Evolutionary conservation across 1,284 basidiomycete genomes (phyloP), one percentile per base, ranked within the genome.

Genomic region (Moesziomyces parantarcticus): DNA sequence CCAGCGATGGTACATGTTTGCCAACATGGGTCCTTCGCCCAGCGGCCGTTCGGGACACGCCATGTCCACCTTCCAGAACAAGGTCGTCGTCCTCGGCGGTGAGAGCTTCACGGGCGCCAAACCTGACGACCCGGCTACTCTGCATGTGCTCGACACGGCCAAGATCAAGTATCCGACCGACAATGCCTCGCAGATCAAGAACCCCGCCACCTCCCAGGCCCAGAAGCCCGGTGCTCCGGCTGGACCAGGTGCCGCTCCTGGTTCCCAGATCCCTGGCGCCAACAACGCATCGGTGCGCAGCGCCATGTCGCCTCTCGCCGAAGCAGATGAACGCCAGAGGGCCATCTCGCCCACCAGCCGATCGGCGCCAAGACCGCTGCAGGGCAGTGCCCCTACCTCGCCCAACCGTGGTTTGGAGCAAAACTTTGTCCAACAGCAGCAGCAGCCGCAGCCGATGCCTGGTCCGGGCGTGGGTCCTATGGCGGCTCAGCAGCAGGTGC

Each of bases 1-100:
- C 70, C 86, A 87, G 72, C 85, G 88, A 77, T 98, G 96, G 96
- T 99, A 95, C 86, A 98, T 96, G 93, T 98, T 99, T 86, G 94
- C 97, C 84, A 97, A 97, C 84, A 98, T 98, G 96, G 96, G 96
- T 3, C 94, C 94, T 13, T 89, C 92, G 8, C 96, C 96, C 2
- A 90, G 88, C 56, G 92, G 93, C 14, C 89, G 96, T 52, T 94
- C 92, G 16, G 96, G 96, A 4, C 96, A 99, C 85, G 92, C 93
- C 21, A 94, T 98, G 92, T 92, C 95, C 6, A 90, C 92, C 13
- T 91, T 91, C 81, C 92, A 93, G 52, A 89, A 91, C 53, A 90
- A 91, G 79, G 92, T 99, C 11, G 92, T 93, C 75, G 94, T 98
- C 2, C 88, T 98, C 13, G 96, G 96, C 43, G 96, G 97, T 34